A percentile compares a stretch with the other conserved stretches of the same genome.
phyloP scores from a whole-genome alignment of 2,329 filamentous ascomycete species.

The Neoscytalidium dimidiatum region DNA sequence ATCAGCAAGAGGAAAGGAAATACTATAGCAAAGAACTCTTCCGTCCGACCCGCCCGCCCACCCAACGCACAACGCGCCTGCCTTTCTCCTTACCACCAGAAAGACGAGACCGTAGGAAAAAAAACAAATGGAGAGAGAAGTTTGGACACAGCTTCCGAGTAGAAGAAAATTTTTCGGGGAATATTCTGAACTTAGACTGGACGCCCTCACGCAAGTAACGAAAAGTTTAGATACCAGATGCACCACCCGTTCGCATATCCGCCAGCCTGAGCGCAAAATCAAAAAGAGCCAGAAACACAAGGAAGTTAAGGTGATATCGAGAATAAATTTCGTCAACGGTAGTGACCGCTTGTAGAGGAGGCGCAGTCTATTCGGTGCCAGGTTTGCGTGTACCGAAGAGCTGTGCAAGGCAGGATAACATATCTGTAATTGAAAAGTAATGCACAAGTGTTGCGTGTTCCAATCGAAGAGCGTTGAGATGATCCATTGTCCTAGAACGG shows the following conservation, averaged over 20 bases:
- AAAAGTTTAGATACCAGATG: slow-evolving; percentile 17
- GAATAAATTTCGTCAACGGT: not conserved
- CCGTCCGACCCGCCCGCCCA: slow-evolving; percentile 4
- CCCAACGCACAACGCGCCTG: slow-evolving; percentile 2
- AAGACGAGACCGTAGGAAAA: not conserved
- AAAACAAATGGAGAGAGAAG: not conserved
- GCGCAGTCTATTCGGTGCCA: slow-evolving; percentile 11
- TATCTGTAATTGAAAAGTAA: slow-evolving; percentile 12
- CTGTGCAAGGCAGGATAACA: slow-evolving; percentile 14
- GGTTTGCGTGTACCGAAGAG: not conserved
- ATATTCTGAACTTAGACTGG: slow-evolving; percentile 16
- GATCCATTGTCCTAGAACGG: not conserved
- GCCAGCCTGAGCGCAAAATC: slow-evolving; percentile 6
- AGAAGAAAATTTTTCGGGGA: slow-evolving; percentile 16
- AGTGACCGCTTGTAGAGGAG: not conserved
- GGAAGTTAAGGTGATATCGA: slow-evolving; percentile 13
- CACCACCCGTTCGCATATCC: slow-evolving; percentile 12
- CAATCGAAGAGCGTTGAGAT: not conserved
- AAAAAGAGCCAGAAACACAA: slow-evolving; percentile 8
- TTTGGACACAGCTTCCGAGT: not conserved
- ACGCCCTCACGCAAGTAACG: slow-evolving; percentile 10
- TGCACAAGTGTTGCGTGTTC: slow-evolving; percentile 13
- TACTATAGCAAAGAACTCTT: not conserved
- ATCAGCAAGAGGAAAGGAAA: not conserved
- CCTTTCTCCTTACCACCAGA: not conserved